phyloP scores from a whole-genome alignment of 306 rosid species.

The Dalbergia oliveri region DNA sequence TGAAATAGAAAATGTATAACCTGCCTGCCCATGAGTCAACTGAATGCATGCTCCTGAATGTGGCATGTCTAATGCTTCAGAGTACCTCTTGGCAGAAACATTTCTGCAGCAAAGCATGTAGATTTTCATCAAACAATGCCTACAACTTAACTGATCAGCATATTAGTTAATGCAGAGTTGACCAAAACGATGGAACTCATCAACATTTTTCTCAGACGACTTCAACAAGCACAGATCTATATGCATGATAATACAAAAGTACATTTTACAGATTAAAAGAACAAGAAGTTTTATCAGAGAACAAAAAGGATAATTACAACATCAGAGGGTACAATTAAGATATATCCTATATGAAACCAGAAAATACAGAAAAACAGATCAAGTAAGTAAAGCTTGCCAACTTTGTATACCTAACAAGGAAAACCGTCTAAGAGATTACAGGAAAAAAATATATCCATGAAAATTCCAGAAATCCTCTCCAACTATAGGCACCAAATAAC shows the following conservation, averaged over 20 bases:
- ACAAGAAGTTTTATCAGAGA: not conserved
- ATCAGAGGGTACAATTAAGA: constrained; percentile 14
- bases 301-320: not conserved
- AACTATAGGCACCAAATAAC: constrained; percentile 20
- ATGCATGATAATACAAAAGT: constrained; percentile 7
- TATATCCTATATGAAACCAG: not conserved
- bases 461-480: constrained; percentile 9
- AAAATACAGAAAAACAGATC: not conserved
- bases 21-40: constrained; percentile 91
- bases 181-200: not conserved
- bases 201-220: not conserved
- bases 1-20: constrained; percentile 51
- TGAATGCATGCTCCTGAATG: constrained; percentile 92
- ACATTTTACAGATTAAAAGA: not conserved
- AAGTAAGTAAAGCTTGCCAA: not conserved
- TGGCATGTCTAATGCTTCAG: constrained; percentile 86
- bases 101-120: constrained; percentile 69
- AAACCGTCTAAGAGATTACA: not conserved
- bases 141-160: constrained; percentile 28
- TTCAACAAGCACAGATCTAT: constrained; percentile 21
- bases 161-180: not conserved
- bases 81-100: constrained; percentile 70
- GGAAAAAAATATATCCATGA: not conserved
- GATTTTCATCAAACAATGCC: constrained; percentile 35
- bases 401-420: not conserved